Base-by-base conservation (phyloP, 495 filamentous ascomycete genomes). In the Neurospora tetrasperma region DNA sequence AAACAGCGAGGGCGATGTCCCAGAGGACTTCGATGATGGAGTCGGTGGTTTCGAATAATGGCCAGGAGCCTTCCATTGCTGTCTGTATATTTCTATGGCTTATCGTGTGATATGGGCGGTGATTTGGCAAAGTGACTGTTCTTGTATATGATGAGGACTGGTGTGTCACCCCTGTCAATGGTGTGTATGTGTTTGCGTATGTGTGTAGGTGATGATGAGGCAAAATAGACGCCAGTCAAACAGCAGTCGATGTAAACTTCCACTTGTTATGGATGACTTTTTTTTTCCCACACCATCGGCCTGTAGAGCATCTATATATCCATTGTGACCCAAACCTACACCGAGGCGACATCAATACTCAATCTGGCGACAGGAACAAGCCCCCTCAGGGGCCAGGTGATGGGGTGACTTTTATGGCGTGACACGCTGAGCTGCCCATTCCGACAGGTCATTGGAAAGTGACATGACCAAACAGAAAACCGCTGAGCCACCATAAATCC, bases 1-100 rank as follows among this genome's bases (percentile, higher is more conserved):
- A 80, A 73, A 79, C 74, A 43, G 79, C 77, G 14, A 81, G 77
- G 72, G 76, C 76, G 41, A 81, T 69, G 76, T 81, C 80, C 79
- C 79, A 81, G 71, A 81, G 79, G 72, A 81, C 31, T 59, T 80
- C 77, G 59, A 81, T 76, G 40, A 79, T 73, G 9, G 77, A 76
- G 44, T 80, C 77, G 20, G 77, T 76, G 1, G 79, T 74, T 62
- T 78, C 73, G 42, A 81, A 80, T 42, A 76, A 72, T 44, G 76
- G 69, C 59, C 14, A 59, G 68, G 54, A 66, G 14, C 27, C 54
- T 14, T 66, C 39, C 71, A 71, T 71, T 14, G 42, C 10, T 59
- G 27, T 16, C 12, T 46, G 69, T 23, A 40, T 70, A 5, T 46
- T 70, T 23, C 20, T 70, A 5, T 74, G 74, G n/a, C 40, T 38